Percentiles rank a stretch among this genome's conserved stretches.
Evolutionary conservation across 192 early-diverging fungal genomes (phyloP).

Genomic region (Phlyctochytrium planicorne): DNA sequence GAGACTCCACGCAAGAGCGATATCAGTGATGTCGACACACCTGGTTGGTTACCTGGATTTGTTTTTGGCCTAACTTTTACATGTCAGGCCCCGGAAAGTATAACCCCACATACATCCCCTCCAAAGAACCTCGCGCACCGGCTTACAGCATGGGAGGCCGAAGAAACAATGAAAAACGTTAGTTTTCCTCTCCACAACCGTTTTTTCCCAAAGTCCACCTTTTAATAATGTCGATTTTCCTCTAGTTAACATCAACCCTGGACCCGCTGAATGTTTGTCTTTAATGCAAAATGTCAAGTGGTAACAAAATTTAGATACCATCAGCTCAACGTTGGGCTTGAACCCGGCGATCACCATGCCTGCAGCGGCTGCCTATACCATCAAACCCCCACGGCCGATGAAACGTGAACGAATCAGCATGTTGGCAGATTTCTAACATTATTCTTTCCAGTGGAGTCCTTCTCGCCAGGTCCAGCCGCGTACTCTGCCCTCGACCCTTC

Average conservation of each 20-base stretch:
- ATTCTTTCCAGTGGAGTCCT: conserved; percentile 39
- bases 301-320: conserved; percentile 37
- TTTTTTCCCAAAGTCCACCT: not conserved
- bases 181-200: not conserved
- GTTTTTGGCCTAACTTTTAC: not conserved
- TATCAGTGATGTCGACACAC: conserved; percentile 42
- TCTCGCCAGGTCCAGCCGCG: conserved; percentile 58
- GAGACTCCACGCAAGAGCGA: conserved; percentile 18
- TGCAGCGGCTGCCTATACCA: conserved; percentile 52
- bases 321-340: conserved; percentile 50
- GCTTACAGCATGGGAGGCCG: conserved; percentile 60
- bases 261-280: conserved; percentile 54
- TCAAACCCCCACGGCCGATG: conserved; percentile 52
- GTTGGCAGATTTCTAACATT: not conserved
- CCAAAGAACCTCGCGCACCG: conserved; percentile 52
- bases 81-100: conserved; percentile 58
- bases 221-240: not conserved
- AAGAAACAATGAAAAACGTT: conserved; percentile 44
- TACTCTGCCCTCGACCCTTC: conserved; percentile 47
- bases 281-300: conserved; percentile 1
- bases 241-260: conserved; percentile 46
- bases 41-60: conserved; percentile 33
- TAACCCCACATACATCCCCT: conserved; percentile 49
- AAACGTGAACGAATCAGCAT: conserved; percentile 32
- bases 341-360: conserved; percentile 52